phyloP scores from a whole-genome alignment of 805 yeast genomes.

The Candida lessepsii region DNA sequence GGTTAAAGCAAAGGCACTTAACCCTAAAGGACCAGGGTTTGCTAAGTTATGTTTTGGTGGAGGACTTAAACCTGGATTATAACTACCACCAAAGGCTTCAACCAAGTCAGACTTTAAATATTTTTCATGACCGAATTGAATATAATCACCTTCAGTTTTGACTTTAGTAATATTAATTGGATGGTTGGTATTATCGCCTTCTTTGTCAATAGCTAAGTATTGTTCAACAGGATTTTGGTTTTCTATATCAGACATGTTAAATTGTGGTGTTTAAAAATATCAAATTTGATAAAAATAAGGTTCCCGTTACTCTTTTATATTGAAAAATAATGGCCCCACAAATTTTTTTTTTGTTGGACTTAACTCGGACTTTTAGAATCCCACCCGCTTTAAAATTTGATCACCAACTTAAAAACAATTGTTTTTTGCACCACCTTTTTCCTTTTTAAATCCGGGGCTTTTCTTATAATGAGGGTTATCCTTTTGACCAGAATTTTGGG shows the following conservation, averaged over 20 bases:
- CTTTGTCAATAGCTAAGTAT: slow-evolving; percentile 20
- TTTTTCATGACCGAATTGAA: slow-evolving; percentile 70
- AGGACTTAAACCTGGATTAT: slow-evolving; percentile 60
- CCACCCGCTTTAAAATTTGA: slow-evolving; percentile 2
- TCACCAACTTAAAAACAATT: slow-evolving; percentile 1
- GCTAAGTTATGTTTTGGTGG: slow-evolving; percentile 48
- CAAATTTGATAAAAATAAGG: background rate
- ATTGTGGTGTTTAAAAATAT: background rate
- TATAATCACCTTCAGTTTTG: slow-evolving; percentile 55
- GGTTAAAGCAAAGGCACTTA: slow-evolving; percentile 68
- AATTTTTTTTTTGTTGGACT: slow-evolving; percentile 3
- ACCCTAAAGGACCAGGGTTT: slow-evolving; percentile 75
- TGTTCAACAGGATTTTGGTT: slow-evolving; percentile 33
- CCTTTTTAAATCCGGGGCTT: background rate
- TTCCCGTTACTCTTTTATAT: background rate
- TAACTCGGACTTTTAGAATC: slow-evolving; percentile 2
- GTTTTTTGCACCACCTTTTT: slow-evolving; percentile 3
- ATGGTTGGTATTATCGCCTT: slow-evolving; percentile 8
- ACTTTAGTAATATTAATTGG: slow-evolving; percentile 27
- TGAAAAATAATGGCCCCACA: slow-evolving; percentile 5
- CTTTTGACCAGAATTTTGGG: background rate
- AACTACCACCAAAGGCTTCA: slow-evolving; percentile 78
- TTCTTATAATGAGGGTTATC: background rate
- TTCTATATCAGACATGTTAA: slow-evolving; percentile 31
- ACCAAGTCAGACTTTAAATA: slow-evolving; percentile 60